Conservation (phyloP, 2,329 filamentous ascomycete species). For the Capronia americana region DNA sequence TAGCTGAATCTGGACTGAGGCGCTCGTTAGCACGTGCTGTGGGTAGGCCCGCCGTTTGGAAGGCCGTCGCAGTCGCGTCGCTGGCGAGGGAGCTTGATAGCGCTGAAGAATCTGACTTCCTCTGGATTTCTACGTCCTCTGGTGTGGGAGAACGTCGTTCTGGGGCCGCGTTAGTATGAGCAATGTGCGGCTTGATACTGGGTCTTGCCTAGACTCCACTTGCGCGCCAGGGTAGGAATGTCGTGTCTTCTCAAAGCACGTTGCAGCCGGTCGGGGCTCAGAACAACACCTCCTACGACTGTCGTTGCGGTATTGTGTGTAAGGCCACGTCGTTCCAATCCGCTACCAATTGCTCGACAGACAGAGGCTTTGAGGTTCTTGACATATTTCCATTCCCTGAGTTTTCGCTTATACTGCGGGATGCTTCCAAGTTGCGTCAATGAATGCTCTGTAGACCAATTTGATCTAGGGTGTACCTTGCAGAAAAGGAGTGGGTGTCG, state of each 20-base stretch:
- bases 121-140: conserved; percentile 3
- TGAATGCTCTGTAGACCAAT: not conserved
- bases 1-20: not conserved
- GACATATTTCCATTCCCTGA: conserved; percentile 20
- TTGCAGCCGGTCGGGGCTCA: conserved; percentile 9
- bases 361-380: conserved; percentile 22
- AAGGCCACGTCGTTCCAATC: conserved; percentile 11
- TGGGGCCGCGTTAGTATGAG: not conserved
- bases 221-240: conserved; percentile 8
- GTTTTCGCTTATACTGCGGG: conserved; percentile 23
- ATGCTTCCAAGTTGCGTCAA: not conserved
- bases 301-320: not conserved
- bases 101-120: not conserved
- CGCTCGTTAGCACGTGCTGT: not conserved
- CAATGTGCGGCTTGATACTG: not conserved
- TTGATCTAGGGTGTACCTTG: conserved; percentile 8
- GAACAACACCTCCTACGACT: not conserved
- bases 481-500: conserved; percentile 5
- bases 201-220: conserved; percentile 3
- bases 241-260: conserved; percentile 16
- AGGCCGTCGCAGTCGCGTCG: not conserved
- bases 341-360: conserved; percentile 6
- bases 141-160: not conserved
- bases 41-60: not conserved
- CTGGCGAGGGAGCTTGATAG: not conserved